phyloP scores from a whole-genome alignment of 306 rosid species.

The Vicia sativa region DNA sequence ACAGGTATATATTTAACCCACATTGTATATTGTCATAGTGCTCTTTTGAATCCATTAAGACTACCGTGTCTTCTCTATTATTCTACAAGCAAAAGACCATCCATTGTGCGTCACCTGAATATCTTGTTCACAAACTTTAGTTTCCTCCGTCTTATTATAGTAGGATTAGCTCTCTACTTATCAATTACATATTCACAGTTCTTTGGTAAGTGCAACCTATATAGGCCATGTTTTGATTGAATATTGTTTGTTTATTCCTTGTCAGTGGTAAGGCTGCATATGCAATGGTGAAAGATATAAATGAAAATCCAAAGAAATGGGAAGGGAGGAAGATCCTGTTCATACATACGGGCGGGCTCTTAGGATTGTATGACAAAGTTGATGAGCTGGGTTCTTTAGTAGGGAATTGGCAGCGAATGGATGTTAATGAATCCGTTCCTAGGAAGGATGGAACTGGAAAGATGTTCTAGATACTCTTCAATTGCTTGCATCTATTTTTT shows the following conservation, averaged over 20 bases:
- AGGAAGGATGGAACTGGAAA: slow-evolving; percentile 73
- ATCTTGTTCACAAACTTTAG: slow-evolving; percentile 23
- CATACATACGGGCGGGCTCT: slow-evolving; percentile 90
- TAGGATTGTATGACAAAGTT: slow-evolving; percentile 89
- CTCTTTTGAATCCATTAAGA: slow-evolving; percentile 29
- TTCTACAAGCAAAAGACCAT: not conserved
- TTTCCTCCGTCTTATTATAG: slow-evolving; percentile 11
- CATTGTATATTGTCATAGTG: slow-evolving; percentile 4
- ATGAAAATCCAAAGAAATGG: slow-evolving; percentile 82
- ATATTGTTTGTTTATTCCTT: slow-evolving; percentile 31
- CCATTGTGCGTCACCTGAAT: slow-evolving; percentile 15
- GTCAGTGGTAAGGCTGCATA: slow-evolving; percentile 86
- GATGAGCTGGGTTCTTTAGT: slow-evolving; percentile 64
- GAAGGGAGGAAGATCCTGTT: slow-evolving; percentile 93
- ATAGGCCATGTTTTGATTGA: not conserved
- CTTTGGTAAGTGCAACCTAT: not conserved
- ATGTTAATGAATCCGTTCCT: slow-evolving; percentile 71
- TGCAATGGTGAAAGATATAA: slow-evolving; percentile 74
- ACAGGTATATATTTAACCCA: slow-evolving; percentile 59
- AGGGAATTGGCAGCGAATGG: slow-evolving; percentile 84
- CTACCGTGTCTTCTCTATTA: not conserved
- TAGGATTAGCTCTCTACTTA: slow-evolving; percentile 32
- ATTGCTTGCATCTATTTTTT: slow-evolving; percentile 16
- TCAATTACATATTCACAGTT: slow-evolving; percentile 1
- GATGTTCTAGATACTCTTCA: slow-evolving; percentile 61